Conservation (phyloP, 805 yeast species). For the Ogataea pini region DNA sequence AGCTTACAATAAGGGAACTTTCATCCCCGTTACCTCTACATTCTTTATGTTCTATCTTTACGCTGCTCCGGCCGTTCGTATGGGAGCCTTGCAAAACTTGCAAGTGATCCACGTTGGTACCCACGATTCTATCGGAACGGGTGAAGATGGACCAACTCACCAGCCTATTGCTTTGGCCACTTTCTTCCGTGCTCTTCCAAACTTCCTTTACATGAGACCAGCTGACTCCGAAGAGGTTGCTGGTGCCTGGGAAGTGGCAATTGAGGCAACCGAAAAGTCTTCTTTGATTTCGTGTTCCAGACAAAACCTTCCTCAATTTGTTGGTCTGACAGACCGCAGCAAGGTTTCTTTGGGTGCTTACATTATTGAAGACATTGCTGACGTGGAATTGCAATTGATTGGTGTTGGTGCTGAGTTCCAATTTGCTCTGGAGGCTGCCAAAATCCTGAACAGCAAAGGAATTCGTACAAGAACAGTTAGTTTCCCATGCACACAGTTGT, state of each 20-base stretch:
- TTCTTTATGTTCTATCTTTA: slow-evolving; percentile 86
- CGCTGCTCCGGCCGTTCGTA: slow-evolving; percentile 85
- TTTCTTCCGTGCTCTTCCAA: slow-evolving; percentile 76
- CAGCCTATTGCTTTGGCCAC: slow-evolving; percentile 89
- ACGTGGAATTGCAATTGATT: slow-evolving; percentile 63
- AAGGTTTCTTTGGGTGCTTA: slow-evolving; percentile 94
- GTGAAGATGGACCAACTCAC: slow-evolving; percentile 94
- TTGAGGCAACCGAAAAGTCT: slow-evolving; percentile 63
- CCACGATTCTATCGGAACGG: slow-evolving; percentile 86
- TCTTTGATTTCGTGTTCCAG: slow-evolving; percentile 74
- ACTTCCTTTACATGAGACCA: slow-evolving; percentile 84
- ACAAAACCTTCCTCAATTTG: slow-evolving; percentile 89
- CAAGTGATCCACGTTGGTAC: slow-evolving; percentile 87
- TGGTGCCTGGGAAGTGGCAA: slow-evolving; percentile 72
- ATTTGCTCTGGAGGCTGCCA: slow-evolving; percentile 78
- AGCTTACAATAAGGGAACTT: slow-evolving; percentile 95
- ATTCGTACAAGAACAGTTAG: slow-evolving; percentile 82
- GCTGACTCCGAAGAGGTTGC: slow-evolving; percentile 87
- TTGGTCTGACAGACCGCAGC: slow-evolving; percentile 79
- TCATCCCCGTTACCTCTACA: slow-evolving; percentile 41
- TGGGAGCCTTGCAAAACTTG: slow-evolving; percentile 77
- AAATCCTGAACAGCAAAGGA: slow-evolving; percentile 63
- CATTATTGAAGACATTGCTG: slow-evolving; percentile 53
- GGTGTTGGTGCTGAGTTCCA: slow-evolving; percentile 95
- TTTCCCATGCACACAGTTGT: slow-evolving; percentile 87